Evolutionary conservation across 805 yeast genomes (phyloP).

Genomic region (Candida sakaeoensis): DNA sequence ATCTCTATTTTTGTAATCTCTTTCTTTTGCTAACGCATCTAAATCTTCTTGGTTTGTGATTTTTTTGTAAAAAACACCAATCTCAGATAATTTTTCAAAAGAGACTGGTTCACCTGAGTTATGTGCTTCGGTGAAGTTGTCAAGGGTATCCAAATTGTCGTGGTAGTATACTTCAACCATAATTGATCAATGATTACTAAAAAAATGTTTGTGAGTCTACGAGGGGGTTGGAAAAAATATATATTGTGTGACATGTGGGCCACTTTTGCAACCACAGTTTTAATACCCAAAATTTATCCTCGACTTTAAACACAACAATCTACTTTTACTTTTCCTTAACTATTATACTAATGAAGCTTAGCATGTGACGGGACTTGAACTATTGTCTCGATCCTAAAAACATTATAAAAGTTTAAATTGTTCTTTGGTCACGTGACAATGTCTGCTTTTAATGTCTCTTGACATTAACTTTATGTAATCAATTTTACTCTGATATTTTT

Average conservation of each 20-base stretch:
- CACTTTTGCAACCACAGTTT: background rate
- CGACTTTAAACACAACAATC: background rate
- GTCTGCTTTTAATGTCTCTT: too few species aligned
- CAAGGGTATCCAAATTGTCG: slow-evolving; percentile 54
- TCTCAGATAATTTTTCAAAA: slow-evolving; percentile 42
- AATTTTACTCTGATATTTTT: background rate
- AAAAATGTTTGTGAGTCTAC: too few species aligned
- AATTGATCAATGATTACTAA: background rate
- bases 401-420: too few species aligned
- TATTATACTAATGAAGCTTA: too few species aligned
- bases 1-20: slow-evolving; percentile 81
- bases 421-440: background rate
- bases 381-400: too few species aligned
- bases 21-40: slow-evolving; percentile 59
- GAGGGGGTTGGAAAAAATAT: too few species aligned
- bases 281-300: too few species aligned
- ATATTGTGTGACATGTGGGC: slow-evolving; percentile 1
- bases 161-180: slow-evolving; percentile 51
- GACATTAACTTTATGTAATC: too few species aligned
- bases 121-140: slow-evolving; percentile 64
- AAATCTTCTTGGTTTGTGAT: slow-evolving; percentile 52
- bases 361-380: too few species aligned
- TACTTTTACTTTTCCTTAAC: too few species aligned
- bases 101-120: slow-evolving; percentile 62
- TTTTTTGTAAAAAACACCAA: slow-evolving; percentile 69